These are phyloP conservation scores for Macrocybe gigantea DNA, from an alignment of 768 basidiomycete genomes.

Conservation along the genomic window DNA sequence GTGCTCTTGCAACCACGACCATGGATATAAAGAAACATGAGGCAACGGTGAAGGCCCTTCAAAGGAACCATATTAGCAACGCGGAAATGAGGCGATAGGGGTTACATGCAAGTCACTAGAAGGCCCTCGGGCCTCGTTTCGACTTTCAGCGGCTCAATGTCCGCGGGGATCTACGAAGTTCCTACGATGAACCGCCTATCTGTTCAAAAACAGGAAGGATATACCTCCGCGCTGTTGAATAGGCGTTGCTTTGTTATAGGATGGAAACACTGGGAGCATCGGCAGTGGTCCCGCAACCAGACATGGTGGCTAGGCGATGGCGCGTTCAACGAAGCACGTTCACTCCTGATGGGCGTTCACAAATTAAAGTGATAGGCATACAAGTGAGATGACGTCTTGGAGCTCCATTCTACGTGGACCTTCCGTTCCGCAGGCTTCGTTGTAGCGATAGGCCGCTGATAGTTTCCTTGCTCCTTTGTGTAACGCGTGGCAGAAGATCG, in stretches of 20 bases:
- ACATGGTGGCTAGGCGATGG: conserved; percentile 64
- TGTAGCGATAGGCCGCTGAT: no score
- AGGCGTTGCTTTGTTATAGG: conserved; percentile 86
- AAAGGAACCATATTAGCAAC: neutral
- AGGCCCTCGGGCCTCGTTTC: conserved; percentile 58
- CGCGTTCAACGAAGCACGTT: no score
- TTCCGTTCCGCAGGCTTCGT: no score
- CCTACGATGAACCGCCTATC: neutral
- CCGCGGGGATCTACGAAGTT: conserved; percentile 59
- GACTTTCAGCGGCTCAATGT: conserved; percentile 60
- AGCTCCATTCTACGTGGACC: no score
- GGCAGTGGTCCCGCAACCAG: conserved; percentile 91
- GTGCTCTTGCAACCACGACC: conserved; percentile 74
- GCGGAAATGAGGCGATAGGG: neutral
- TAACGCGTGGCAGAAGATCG: no score
- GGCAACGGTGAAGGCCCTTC: conserved; percentile 51
- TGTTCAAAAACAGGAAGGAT: conserved; percentile 8
- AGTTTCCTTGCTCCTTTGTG: no score
- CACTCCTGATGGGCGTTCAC: no score
- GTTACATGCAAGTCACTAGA: conserved; percentile 62
- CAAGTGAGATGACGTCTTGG: no score
- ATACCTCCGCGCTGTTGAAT: conserved; percentile 76
- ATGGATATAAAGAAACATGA: conserved; percentile 84
- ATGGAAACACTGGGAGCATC: conserved; percentile 85
- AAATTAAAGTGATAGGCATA: no score